Percentiles rank a stretch among this genome's conserved stretches.
Conservation (phyloP, 140 eudicot species). For the Ambrosia hybrid region DNA sequence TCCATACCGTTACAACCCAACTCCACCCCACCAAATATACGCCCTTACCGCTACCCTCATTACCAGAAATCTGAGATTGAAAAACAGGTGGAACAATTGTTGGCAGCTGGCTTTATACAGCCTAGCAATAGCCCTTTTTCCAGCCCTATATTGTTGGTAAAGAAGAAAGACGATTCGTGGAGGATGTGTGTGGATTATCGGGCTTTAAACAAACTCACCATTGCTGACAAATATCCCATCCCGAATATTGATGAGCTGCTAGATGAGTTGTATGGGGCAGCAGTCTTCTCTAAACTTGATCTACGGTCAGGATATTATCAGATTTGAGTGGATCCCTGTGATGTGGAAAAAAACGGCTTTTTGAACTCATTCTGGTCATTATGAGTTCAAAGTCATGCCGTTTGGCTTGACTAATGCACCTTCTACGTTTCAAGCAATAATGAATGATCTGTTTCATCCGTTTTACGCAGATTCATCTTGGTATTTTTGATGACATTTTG, state of each 20-base stretch:
- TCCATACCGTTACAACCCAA: neutral
- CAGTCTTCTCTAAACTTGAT: neutral
- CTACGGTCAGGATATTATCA: neutral
- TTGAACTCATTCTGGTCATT: neutral
- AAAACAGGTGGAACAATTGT: neutral
- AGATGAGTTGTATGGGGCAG: neutral
- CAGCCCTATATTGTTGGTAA: neutral
- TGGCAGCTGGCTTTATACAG: neutral
- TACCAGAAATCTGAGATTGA: slow-evolving; percentile 4
- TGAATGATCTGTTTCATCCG: neutral
- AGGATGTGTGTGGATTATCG: neutral
- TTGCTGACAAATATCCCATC: neutral
- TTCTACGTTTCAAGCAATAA: neutral
- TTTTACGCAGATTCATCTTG: too few species aligned
- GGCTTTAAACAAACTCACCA: neutral
- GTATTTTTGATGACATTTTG: neutral
- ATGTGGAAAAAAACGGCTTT: neutral
- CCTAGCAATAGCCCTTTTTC: neutral
- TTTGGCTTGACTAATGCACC: neutral
- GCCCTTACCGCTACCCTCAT: neutral
- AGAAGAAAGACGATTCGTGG: slow-evolving; percentile 5
- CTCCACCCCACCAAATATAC: neutral
- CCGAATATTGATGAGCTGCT: neutral
- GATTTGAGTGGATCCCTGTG: neutral
- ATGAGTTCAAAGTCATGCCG: neutral